phyloP scores from a whole-genome alignment of 2,329 filamentous ascomycete species.

The Thermothelomyces thermophilus region DNA sequence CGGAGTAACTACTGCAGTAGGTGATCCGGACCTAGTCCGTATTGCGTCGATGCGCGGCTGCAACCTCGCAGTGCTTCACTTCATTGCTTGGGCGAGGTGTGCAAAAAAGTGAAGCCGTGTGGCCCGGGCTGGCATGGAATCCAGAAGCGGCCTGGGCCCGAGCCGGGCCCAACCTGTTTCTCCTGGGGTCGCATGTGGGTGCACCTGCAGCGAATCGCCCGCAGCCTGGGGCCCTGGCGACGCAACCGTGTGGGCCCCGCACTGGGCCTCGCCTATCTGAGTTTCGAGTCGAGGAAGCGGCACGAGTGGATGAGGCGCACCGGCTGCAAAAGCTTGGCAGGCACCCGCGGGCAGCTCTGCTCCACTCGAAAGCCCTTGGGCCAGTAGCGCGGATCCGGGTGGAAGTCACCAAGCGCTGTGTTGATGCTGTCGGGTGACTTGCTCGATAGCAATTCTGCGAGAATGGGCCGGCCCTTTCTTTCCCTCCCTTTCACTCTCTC shows the following conservation, averaged over 20 bases:
- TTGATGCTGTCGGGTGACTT: not conserved
- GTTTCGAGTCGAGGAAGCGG: constrained; percentile 15
- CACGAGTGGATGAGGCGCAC: constrained; percentile 22
- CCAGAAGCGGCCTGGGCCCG: no score
- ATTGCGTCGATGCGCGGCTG: not conserved
- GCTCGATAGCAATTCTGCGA: constrained; percentile 1
- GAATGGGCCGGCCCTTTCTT: not conserved
- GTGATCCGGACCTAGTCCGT: no score
- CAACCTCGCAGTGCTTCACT: no score
- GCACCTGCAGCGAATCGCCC: constrained; percentile 23
- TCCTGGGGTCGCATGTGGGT: constrained; percentile 14
- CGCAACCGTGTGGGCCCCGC: constrained; percentile 17
- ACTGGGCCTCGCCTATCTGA: constrained; percentile 22
- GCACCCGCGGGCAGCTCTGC: not conserved
- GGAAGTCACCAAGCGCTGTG: not conserved
- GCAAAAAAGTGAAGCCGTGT: no score
- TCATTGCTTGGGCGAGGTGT: no score
- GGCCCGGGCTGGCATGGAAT: no score
- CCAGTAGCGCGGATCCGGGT: constrained; percentile 5
- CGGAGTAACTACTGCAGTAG: no score
- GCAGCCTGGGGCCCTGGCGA: constrained; percentile 14
- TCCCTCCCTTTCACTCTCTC: not conserved
- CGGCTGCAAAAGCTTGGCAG: constrained; percentile 12
- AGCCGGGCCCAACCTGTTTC: constrained; percentile 2
- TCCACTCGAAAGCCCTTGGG: not conserved